These are phyloP conservation scores for Stentor roeselii DNA, from an alignment of 73 alveolate genomes.

Conservation along the genomic window DNA sequence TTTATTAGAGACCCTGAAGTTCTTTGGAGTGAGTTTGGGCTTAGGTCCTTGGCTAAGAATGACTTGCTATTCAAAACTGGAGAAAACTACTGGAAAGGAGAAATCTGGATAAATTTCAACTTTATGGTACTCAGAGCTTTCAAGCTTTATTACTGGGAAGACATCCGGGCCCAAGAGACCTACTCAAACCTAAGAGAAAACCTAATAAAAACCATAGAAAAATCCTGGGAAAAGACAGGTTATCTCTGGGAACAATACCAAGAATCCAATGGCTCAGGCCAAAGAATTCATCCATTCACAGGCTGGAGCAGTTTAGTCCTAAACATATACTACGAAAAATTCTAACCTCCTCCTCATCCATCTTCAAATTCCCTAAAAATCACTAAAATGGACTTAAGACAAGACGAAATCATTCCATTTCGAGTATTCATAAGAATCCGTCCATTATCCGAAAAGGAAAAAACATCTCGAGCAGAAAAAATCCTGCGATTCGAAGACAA, in stretches of 20 bases:
- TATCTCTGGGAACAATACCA: conserved; percentile 81
- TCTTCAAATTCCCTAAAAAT: too few species aligned
- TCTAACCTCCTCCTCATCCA: too few species aligned
- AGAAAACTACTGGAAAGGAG: conserved; percentile 97
- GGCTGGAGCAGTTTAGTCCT: conserved; percentile 92
- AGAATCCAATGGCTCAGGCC: conserved; percentile 74
- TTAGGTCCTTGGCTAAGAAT: conserved; percentile 74
- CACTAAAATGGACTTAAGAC: not conserved
- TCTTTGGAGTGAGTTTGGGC: conserved; percentile 81
- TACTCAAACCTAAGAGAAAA: conserved; percentile 69
- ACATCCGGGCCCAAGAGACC: conserved; percentile 41
- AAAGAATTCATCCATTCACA: conserved; percentile 81
- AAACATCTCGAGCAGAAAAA: not conserved
- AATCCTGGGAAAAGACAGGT: conserved; percentile 67
- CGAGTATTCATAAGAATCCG: conserved; percentile 27
- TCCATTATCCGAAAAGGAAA: conserved; percentile 20
- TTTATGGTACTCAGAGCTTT: conserved; percentile 84
- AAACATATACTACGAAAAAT: conserved; percentile 69
- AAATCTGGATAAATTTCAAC: conserved; percentile 88
- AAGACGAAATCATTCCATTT: conserved; percentile 13
- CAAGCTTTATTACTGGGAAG: conserved; percentile 61
- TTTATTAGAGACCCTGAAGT: conserved; percentile 40
- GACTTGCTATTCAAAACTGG: conserved; percentile 79
- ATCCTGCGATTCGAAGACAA: not conserved
- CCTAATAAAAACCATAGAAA: conserved; percentile 67